phyloP scores from a whole-genome alignment of 805 yeast species.

The Brettanomyces naardenensis region DNA sequence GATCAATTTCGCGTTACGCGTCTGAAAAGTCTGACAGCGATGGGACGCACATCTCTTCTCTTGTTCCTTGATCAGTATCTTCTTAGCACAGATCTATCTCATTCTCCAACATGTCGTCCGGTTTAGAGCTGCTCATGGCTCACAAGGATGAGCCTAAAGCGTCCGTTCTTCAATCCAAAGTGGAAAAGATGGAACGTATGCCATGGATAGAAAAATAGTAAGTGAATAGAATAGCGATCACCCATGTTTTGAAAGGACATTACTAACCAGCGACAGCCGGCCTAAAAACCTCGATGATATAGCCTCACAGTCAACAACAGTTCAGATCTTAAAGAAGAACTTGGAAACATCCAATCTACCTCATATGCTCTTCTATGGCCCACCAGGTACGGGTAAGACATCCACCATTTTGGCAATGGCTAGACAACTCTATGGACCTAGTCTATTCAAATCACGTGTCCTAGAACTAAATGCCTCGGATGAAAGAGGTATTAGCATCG shows the following conservation, averaged over 20 bases:
- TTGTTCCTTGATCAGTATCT: neutral
- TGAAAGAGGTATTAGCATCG: slow-evolving; percentile 85
- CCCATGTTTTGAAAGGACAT: too few relatives aligned
- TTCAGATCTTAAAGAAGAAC: slow-evolving; percentile 72
- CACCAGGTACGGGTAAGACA: slow-evolving; percentile 92
- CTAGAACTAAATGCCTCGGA: slow-evolving; percentile 85
- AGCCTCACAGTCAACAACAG: slow-evolving; percentile 87
- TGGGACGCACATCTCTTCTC: too few relatives aligned
- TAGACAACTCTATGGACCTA: slow-evolving; percentile 71
- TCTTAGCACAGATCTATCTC: neutral
- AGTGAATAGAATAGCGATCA: too few relatives aligned
- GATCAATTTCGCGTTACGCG: too few relatives aligned
- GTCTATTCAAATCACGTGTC: slow-evolving; percentile 58
- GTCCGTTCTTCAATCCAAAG: slow-evolving; percentile 11
- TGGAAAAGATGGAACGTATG: slow-evolving; percentile 40
- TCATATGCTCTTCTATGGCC: slow-evolving; percentile 87
- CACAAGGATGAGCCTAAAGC: slow-evolving; percentile 9
- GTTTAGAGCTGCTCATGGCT: slow-evolving; percentile 14
- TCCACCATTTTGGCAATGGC: slow-evolving; percentile 83
- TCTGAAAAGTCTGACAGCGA: too few relatives aligned
- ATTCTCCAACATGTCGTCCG: slow-evolving; percentile 1
- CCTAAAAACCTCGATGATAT: slow-evolving; percentile 84
- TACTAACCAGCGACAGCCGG: too few relatives aligned
- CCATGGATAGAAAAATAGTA: slow-evolving; percentile 93
- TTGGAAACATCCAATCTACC: slow-evolving; percentile 78